A percentile compares a stretch with the other conserved stretches of the same genome.
phyloP scores from a whole-genome alignment of 805 yeast species.

The Schwanniomyces vanrijiae region DNA sequence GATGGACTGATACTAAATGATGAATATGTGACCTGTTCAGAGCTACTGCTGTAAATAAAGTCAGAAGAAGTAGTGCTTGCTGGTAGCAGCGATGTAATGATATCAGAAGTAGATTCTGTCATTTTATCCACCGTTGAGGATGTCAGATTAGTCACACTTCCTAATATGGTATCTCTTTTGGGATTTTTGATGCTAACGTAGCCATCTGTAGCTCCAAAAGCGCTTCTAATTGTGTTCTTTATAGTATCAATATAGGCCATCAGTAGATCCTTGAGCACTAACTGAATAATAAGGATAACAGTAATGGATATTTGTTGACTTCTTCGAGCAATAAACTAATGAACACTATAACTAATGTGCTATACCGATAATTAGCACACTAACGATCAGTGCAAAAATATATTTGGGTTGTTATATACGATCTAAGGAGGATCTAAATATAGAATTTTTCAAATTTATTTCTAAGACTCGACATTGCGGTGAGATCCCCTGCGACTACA shows the following conservation, averaged over 20 bases:
- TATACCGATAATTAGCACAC: neutral
- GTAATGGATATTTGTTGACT: no score
- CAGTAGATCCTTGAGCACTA: neutral
- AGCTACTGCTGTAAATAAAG: neutral
- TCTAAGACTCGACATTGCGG: neutral
- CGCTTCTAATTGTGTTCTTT: neutral
- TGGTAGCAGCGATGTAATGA: neutral
- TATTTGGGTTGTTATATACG: neutral
- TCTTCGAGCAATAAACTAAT: neutral
- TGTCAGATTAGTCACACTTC: neutral
- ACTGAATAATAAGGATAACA: no score
- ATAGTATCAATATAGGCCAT: neutral
- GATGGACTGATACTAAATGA: neutral
- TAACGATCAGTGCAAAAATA: neutral
- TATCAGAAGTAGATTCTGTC: neutral
- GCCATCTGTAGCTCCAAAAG: neutral
- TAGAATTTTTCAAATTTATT: neutral
- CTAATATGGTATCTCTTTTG: neutral
- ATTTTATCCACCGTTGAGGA: neutral
- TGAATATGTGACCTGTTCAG: neutral
- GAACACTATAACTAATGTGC: neutral
- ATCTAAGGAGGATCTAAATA: neutral
- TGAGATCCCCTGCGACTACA: neutral
- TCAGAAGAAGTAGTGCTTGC: neutral
- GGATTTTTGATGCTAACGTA: neutral